A percentile compares a stretch with the other conserved stretches of the same genome.
These are phyloP conservation scores for Myotisia sp. DNA, from an alignment of 2,329 filamentous ascomycete species.

Conservation along the genomic window DNA sequence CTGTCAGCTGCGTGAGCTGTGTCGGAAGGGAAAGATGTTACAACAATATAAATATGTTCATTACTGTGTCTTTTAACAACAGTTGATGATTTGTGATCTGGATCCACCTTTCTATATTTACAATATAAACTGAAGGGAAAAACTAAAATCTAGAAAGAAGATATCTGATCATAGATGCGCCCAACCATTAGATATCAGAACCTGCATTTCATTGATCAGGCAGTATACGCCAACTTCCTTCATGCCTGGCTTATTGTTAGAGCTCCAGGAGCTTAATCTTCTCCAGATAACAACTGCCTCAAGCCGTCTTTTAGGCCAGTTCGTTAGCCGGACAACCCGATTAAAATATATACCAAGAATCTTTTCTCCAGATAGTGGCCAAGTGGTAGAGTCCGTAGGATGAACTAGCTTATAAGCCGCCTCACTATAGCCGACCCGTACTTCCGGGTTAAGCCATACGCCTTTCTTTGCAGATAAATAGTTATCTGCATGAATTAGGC, in stretches of 20 bases:
- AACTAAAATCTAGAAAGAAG: too few relatives aligned
- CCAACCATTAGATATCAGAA: conserved; percentile 45
- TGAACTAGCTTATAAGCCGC: conserved; percentile 30
- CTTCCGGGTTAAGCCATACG: conserved; percentile 28
- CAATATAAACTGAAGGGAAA: too few relatives aligned
- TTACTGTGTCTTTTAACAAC: too few relatives aligned
- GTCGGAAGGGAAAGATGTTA: too few relatives aligned
- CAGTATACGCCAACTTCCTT: conserved; percentile 38
- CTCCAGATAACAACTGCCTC: background rate
- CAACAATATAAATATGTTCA: too few relatives aligned
- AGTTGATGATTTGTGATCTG: too few relatives aligned
- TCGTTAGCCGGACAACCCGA: conserved; percentile 30
- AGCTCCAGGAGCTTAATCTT: conserved; percentile 11
- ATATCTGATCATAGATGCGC: conserved; percentile 44
- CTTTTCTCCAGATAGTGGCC: conserved; percentile 37
- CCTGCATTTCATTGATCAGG: conserved; percentile 48
- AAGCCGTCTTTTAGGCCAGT: conserved; percentile 13
- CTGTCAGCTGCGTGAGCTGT: too few relatives aligned
- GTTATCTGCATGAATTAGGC: conserved; percentile 39
- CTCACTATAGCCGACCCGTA: conserved; percentile 26
- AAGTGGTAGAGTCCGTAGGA: conserved; percentile 16
- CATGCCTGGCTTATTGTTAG: conserved; percentile 15
- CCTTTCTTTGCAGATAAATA: conserved; percentile 19
- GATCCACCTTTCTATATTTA: too few relatives aligned
- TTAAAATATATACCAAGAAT: conserved; percentile 46